Conservation (phyloP, 2,329 filamentous ascomycete species). For the Colletotrichum plurivorum region DNA sequence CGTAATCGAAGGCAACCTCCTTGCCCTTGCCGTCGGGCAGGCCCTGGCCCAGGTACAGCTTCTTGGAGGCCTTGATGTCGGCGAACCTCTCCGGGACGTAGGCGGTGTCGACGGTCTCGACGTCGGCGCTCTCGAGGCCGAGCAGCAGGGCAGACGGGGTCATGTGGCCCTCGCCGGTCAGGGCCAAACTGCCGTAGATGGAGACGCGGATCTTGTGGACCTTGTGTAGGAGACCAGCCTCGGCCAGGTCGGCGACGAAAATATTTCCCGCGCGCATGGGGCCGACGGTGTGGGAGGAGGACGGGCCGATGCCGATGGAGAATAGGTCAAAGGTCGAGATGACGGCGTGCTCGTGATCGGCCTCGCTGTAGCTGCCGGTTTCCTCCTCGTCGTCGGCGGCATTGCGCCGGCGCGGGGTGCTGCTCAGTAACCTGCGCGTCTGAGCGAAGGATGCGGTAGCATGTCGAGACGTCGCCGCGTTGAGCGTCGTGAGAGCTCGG, state of each 20-base stretch:
- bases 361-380: constrained; percentile 61
- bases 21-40: constrained; percentile 56
- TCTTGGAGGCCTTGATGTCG: constrained; percentile 62
- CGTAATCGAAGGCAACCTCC: constrained; percentile 64
- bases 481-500: constrained; percentile 9
- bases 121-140: constrained; percentile 64
- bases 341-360: constrained; percentile 65
- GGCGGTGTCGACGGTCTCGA: constrained; percentile 63
- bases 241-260: constrained; percentile 62
- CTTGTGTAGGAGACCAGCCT: constrained; percentile 59
- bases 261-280: constrained; percentile 68
- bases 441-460: background rate
- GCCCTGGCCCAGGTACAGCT: constrained; percentile 59
- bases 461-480: constrained; percentile 7
- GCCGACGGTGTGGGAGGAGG: constrained; percentile 65
- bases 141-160: constrained; percentile 64
- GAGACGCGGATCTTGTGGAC: constrained; percentile 63
- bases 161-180: constrained; percentile 67
- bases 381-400: constrained; percentile 49
- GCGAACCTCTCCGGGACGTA: constrained; percentile 62
- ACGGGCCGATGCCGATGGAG: constrained; percentile 66
- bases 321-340: constrained; percentile 67
- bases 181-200: constrained; percentile 64
- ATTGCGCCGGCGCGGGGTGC: constrained; percentile 18
- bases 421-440: constrained; percentile 24